These are phyloP conservation scores for Aspergillus baeticus DNA, from an alignment of 495 filamentous ascomycete genomes.

Conservation along the genomic window DNA sequence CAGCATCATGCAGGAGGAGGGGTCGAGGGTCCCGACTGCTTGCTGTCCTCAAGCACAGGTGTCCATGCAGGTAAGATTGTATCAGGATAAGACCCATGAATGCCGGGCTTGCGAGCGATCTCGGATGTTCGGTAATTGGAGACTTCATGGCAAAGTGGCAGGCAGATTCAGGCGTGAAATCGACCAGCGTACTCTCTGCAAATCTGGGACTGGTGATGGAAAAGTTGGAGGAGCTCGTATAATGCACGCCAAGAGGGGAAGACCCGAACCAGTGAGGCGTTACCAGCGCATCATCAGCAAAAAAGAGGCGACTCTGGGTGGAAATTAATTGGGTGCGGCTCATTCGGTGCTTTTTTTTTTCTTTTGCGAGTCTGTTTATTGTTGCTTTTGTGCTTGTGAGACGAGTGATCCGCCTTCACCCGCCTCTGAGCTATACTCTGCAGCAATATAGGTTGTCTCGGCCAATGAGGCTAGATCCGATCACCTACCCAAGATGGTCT, in stretches of 20 bases:
- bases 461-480: not conserved
- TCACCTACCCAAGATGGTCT: not conserved
- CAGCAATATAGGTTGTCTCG: not conserved
- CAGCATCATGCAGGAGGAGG: conserved; percentile 2
- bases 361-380: not conserved
- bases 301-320: conserved; percentile 11
- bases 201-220: not conserved
- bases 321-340: conserved; percentile 27
- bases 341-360: conserved; percentile 14
- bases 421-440: conserved; percentile 4
- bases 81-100: not conserved
- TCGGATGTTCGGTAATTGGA: conserved; percentile 1
- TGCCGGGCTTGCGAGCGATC: not conserved
- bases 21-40: not conserved
- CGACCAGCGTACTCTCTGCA: too few species aligned
- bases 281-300: conserved; percentile 18
- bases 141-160: not conserved
- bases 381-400: conserved; percentile 2
- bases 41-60: not conserved
- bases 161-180: too few species aligned
- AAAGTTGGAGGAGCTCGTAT: conserved; percentile 7
- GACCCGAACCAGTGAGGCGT: conserved; percentile 14
- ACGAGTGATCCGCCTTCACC: conserved; percentile 6
- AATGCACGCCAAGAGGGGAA: conserved; percentile 18
- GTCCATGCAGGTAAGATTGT: not conserved